These are phyloP conservation scores for Geotrichum reessii DNA, from an alignment of 1,139 yeast genomes.

Conservation along the genomic window DNA sequence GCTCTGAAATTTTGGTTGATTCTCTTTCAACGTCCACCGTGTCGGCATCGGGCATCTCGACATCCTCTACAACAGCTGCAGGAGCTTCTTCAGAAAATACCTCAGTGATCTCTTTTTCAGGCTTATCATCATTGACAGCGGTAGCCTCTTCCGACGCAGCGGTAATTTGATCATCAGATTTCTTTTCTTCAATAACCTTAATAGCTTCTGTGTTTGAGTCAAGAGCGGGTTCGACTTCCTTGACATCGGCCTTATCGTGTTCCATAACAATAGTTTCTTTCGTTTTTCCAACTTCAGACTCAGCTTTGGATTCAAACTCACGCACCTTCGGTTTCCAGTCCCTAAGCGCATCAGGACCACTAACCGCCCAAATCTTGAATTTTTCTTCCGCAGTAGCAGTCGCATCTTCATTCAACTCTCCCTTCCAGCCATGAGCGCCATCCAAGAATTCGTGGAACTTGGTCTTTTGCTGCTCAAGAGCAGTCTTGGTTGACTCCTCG, in stretches of 20 bases:
- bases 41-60: conserved; percentile 11
- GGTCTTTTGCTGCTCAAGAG: conserved; percentile 21
- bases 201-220: background rate
- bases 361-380: conserved; percentile 17
- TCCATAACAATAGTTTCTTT: background rate
- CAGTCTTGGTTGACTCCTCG: conserved; percentile 21
- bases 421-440: conserved; percentile 37
- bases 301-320: background rate
- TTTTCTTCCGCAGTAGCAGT: conserved; percentile 28
- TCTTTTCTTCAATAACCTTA: background rate
- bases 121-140: conserved; percentile 2
- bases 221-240: background rate
- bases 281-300: conserved; percentile 11
- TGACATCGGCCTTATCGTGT: background rate
- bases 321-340: conserved; percentile 3
- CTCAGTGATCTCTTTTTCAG: conserved; percentile 8
- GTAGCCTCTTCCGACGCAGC: background rate
- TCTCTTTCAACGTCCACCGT: conserved; percentile 5
- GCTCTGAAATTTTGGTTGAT: background rate
- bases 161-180: background rate
- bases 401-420: conserved; percentile 30
- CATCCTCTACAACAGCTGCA: background rate
- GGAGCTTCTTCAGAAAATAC: background rate
- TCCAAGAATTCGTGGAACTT: conserved; percentile 29
- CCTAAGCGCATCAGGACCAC: conserved; percentile 13